Base-by-base conservation (phyloP, 2,329 filamentous ascomycete species). In the Sarocladium strictum region DNA sequence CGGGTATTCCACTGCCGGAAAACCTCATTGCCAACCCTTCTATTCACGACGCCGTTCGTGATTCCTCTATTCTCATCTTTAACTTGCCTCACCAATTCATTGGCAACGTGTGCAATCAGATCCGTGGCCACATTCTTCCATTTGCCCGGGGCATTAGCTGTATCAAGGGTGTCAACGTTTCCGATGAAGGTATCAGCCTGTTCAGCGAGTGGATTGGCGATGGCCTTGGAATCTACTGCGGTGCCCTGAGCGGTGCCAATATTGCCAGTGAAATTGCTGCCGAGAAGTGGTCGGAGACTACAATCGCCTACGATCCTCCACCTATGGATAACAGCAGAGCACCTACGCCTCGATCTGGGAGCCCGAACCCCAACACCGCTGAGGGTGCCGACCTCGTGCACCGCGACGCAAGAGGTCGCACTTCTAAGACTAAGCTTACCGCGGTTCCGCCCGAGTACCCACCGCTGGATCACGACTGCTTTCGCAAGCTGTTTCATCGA, bases 61-160 rank as follows among this genome's bases (percentile, higher is more conserved):
- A 88, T 70, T 88, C 92, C 24, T 89, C 90, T 24, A 89, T 99
- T 59, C 83, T 99, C 59, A 80, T 99, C 68, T 99, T 99, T 81
- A 97, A 97, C 75, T 81, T 96, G 56, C 89, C 94, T 26, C 94
- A 99, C 74, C 90, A 96, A 72, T 99, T 99, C 70, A 97, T 99
- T 66, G 82, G 82, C 67, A 87, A 87, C 59, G 88, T 92, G 58
- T 96, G 92, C 75, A 81, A 87, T 59, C 85, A 91, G 68, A 78
- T 99, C 58, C 80, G 87, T 65, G 94, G 93, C 57, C 86, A 96
- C 64, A 95, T 97, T 60, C 74, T 97, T 27, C 94, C 94, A 6
- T 97, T 85, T 65, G 93, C 94, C 24, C 85, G 95, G 59, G 94
- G 91, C 56, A 91, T 99, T 66, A 96, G 90, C 67, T 99, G 94